Evolutionary conservation across 2,329 filamentous ascomycete genomes (phyloP).

Genomic region (Curvularia hawaiiensis): DNA sequence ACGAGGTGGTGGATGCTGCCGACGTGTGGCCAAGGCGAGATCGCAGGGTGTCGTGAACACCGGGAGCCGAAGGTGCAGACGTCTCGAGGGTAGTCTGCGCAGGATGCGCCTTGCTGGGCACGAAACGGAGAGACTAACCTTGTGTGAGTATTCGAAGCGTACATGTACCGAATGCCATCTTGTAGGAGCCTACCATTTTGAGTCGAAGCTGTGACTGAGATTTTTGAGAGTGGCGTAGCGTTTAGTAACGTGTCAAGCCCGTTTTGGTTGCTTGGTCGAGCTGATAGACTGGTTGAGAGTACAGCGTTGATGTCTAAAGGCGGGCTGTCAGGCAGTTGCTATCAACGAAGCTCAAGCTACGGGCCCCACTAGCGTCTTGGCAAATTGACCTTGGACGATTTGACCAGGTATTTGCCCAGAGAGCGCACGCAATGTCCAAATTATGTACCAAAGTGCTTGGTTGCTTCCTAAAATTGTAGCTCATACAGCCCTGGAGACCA

Average conservation of each 20-base stretch:
- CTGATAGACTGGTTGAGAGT: not conserved
- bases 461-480: constrained; percentile 35
- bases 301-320: constrained; percentile 5
- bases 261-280: not conserved
- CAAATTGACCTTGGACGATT: no score
- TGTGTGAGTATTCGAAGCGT: constrained; percentile 3
- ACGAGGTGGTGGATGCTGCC: constrained; percentile 39
- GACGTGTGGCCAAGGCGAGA: constrained; percentile 70
- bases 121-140: constrained; percentile 82
- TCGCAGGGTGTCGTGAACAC: constrained; percentile 92
- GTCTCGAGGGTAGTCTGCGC: constrained; percentile 57
- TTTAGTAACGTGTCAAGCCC: not conserved
- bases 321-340: constrained; percentile 16
- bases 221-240: not conserved
- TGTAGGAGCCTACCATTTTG: constrained; percentile 22
- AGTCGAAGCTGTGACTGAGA: not conserved
- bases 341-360: constrained; percentile 23
- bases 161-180: constrained; percentile 5
- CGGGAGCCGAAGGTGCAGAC: constrained; percentile 85
- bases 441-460: constrained; percentile 4
- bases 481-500: constrained; percentile 40
- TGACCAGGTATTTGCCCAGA: no score
- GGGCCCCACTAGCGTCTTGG: constrained; percentile 39
- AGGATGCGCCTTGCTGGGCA: constrained; percentile 71
- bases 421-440: no score